Conservation (phyloP, 2,329 filamentous ascomycete genomes). For the Chaetomiaceae sp. region DNA sequence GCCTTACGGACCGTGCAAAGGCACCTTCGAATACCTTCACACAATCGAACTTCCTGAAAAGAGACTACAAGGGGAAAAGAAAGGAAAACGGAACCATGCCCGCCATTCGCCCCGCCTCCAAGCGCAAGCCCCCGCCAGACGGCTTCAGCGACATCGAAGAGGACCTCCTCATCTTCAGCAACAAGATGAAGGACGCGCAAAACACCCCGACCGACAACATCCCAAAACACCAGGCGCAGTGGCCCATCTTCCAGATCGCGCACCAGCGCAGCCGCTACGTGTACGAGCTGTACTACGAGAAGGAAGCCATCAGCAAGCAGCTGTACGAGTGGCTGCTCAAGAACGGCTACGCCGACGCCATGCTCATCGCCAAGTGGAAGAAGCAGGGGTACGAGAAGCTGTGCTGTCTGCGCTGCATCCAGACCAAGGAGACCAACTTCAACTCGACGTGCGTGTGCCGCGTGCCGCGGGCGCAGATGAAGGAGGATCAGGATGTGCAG, state of each 20-base stretch:
- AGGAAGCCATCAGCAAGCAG: slow-evolving; percentile 87
- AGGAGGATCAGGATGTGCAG: slow-evolving; percentile 84
- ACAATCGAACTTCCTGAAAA: no score
- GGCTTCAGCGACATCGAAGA: slow-evolving; percentile 87
- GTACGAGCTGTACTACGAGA: slow-evolving; percentile 97
- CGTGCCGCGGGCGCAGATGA: slow-evolving; percentile 82
- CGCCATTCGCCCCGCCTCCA: slow-evolving; percentile 68
- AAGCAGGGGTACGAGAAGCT: slow-evolving; percentile 99
- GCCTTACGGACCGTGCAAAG: not conserved
- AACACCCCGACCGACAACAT: slow-evolving; percentile 79
- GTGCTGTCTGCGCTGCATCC: slow-evolving; percentile 91
- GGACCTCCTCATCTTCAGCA: slow-evolving; percentile 77
- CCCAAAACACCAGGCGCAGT: slow-evolving; percentile 82
- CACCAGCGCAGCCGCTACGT: slow-evolving; percentile 91
- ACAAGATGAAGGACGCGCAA: slow-evolving; percentile 94
- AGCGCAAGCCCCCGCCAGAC: slow-evolving; percentile 77
- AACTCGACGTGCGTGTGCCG: slow-evolving; percentile 96
- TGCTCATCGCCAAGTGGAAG: slow-evolving; percentile 99
- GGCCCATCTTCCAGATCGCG: slow-evolving; percentile 96
- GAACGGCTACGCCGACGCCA: slow-evolving; percentile 91
- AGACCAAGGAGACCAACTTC: slow-evolving; percentile 99
- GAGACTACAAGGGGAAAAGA: slow-evolving; percentile 1
- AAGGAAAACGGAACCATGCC: slow-evolving; percentile 53
- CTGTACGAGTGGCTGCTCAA: slow-evolving; percentile 96
- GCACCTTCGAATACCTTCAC: no score